Base-by-base conservation (phyloP, 306 rosid species). In the Fagus sylvatica region DNA sequence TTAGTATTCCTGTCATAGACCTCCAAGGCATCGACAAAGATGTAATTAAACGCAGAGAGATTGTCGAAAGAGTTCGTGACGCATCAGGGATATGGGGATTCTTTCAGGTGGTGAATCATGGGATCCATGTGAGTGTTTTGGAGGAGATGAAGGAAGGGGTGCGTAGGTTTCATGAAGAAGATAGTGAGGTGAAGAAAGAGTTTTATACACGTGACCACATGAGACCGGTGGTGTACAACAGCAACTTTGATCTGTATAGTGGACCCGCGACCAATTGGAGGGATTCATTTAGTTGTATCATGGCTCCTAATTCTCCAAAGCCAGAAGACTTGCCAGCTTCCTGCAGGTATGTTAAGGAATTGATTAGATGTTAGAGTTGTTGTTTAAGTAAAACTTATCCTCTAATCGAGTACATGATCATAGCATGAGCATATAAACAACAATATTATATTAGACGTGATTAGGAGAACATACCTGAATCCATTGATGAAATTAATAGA, bases 101-200 rank as follows among this genome's bases (percentile, higher is more conserved):
- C 36, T 85, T 88, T 57, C 89, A 88, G 37, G 53, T 88, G 51
- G 77, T 81, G 16, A 87, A 85, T 42, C 91, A 87, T 61, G 87
- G 87, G 17, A 70, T 85, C 46, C 78, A 85, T 3, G 37, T 3
- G 62, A 41, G 61, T 69, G 78, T 77, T 75, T 17, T 87, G 32
- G 84, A 88, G 42, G 87, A 85, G 74, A 78, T 79, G 53, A 76
- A 49, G 51, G 57, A 78, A 7, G 87, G 86, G 1, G 80, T 78
- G 19, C 46, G 78, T 1, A 42, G 87, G 54, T 85, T 88, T 76
- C 10, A 59, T 34, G 84, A 85, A 77, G 87, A 73, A 19, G 91
- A 78, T 6, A 13, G 36, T 3, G 84, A 84, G 66, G 69, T 71
- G 57, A 85, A 72, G 87, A 85, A 77, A 53, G 69, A 60, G 48